Evolutionary conservation across 2,329 filamentous ascomycete species (phyloP), one percentile per base, ranked within the genome.

Genomic region (Colletotrichum sidae): DNA sequence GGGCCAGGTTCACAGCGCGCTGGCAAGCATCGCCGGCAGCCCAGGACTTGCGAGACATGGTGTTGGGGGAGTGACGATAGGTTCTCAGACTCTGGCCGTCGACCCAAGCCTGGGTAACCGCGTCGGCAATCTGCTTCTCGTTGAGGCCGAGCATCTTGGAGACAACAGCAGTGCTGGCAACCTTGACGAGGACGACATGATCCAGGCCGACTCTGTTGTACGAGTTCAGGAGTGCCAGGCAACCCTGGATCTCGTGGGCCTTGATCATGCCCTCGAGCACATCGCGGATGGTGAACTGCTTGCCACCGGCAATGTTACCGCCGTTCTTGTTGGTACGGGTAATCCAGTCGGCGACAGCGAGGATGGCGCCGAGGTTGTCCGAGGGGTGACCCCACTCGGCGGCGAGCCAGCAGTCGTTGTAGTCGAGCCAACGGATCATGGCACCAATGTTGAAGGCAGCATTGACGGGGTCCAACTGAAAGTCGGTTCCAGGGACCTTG

Each of bases 21-120:
- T 98, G 93, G 85, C 96, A 99, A 70, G 96, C 96, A 77, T 99
- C 96, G 81, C 96, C 96, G 69, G 96, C 96, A 74, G 96, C 96
- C 96, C 96, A 99, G 13, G 94, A 97, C 87, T 99, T 99, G 77
- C 96, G 90, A 66, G 94, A 97, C 96, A 99, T 99, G 84, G 96
- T 98, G 86, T 99, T 99, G 74, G 96, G 96, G 55, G 93, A 89
- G 85, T 99, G 96, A 73, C 96, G 89, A 88, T 99, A 99, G 68
- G 96, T 99, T 71, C 96, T 92, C 83, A 99, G 87, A 76, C 90
- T 92, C 85, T 98, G 95, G 61, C 96, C 96, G 77, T 99, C 96
- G 69, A 97, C 94, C 92, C 94, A 99, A 62, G 96, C 96, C 82
- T 99, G 96, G 64, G 94, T 96, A 74, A 99, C 92, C 70, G 94